Conservation (phyloP, 2,329 filamentous ascomycete genomes). For the Colletotrichum sp. region DNA sequence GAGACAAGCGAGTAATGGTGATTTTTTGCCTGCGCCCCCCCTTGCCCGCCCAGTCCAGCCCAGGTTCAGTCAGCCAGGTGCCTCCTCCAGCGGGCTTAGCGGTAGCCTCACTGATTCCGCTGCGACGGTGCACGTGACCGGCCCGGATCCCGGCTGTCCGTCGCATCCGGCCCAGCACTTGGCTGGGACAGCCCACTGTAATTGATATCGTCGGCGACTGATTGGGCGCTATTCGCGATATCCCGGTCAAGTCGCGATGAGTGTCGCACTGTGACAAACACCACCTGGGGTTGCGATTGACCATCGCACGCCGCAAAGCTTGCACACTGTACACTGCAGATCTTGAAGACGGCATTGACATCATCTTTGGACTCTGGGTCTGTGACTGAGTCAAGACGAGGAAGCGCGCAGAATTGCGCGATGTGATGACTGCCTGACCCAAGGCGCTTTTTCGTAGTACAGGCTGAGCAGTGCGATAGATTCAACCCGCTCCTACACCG, state of each 20-base stretch:
- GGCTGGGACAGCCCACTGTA: not conserved
- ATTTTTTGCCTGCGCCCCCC: not conserved
- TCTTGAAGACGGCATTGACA: not conserved
- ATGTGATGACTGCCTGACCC: not conserved
- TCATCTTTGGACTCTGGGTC: not conserved
- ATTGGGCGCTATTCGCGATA: not conserved
- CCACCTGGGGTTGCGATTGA: not conserved
- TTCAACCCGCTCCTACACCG: not conserved
- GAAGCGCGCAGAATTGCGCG: not conserved
- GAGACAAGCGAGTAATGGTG: constrained; percentile 11
- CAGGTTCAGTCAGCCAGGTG: not conserved
- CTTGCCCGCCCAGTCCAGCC: not conserved
- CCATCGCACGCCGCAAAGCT: not conserved
- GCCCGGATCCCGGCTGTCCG: constrained; percentile 15
- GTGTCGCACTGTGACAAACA: not conserved
- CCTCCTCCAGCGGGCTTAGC: not conserved
- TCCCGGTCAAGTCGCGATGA: not conserved
- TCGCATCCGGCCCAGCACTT: not conserved
- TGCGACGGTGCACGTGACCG: constrained; percentile 18
- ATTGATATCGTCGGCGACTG: not conserved
- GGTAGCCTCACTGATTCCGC: not conserved
- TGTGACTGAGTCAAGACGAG: not conserved
- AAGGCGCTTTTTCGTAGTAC: not conserved
- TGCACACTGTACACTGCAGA: not conserved
- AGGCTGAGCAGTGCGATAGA: not conserved